Conservation (phyloP, 176 grass and related monocot species). For the Chrysopogon serrulatus region DNA sequence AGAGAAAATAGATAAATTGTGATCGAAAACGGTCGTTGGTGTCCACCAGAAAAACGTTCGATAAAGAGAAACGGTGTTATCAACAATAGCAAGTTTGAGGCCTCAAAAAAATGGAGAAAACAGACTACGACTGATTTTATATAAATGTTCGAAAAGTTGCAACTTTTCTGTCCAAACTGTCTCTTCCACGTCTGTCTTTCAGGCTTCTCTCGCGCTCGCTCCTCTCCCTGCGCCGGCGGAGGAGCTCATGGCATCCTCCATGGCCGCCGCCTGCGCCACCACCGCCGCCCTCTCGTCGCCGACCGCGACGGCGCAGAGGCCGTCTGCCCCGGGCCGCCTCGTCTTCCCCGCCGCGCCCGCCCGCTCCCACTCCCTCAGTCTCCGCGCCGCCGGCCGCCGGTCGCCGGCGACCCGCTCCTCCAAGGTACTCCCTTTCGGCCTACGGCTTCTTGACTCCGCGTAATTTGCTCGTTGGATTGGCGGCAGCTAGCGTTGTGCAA, state of each 20-base stretch:
- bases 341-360: not conserved
- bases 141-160: not conserved
- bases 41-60: not conserved
- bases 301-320: not conserved
- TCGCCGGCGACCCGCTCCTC: not conserved
- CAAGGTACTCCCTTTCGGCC: slow-evolving; percentile 21
- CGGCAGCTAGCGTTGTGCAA: not conserved
- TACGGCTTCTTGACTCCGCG: not conserved
- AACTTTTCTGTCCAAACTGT: slow-evolving; percentile 3
- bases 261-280: slow-evolving; percentile 2
- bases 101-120: not conserved
- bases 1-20: not conserved
- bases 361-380: slow-evolving; percentile 12
- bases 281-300: not conserved
- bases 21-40: not conserved
- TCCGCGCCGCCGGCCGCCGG: not conserved
- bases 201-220: too few species aligned
- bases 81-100: not conserved
- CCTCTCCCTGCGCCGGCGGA: not conserved
- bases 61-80: not conserved
- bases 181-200: not conserved
- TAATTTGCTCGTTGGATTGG: not conserved
- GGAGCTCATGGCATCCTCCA: slow-evolving; percentile 36
- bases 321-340: not conserved
- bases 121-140: not conserved